Evolutionary conservation across 2,329 filamentous ascomycete species (phyloP).

Genomic region (Aspergillus glaucus): DNA sequence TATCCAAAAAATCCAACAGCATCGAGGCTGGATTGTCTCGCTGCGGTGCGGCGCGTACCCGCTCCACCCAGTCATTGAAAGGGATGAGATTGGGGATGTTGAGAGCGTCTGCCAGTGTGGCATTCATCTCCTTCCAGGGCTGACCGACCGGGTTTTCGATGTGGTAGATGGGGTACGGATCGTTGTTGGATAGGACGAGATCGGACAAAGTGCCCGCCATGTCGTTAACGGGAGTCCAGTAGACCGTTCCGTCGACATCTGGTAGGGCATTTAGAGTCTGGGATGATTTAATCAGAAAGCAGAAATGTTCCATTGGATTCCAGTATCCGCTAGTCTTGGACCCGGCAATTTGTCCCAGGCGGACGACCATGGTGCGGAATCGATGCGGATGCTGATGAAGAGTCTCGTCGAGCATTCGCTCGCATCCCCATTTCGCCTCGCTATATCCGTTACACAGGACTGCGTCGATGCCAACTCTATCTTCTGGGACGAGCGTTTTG

Average conservation of each 20-base stretch:
- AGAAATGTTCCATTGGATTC: conserved; percentile 49
- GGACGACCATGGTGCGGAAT: conserved; percentile 42
- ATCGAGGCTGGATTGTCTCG: conserved; percentile 24
- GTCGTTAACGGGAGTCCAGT: conserved; percentile 45
- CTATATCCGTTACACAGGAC: conserved; percentile 45
- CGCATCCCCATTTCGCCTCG: conserved; percentile 50
- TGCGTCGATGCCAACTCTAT: conserved; percentile 31
- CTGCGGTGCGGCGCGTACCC: conserved; percentile 2
- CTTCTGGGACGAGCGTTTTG: conserved; percentile 18
- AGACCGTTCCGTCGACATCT: conserved; percentile 34
- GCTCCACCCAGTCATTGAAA: no score
- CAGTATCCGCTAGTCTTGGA: conserved; percentile 46
- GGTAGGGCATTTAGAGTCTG: conserved; percentile 43
- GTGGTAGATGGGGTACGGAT: conserved; percentile 36
- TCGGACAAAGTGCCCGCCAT: conserved; percentile 31
- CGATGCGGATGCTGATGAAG: conserved; percentile 36
- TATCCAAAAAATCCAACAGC: conserved; percentile 26
- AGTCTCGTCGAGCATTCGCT: conserved; percentile 46
- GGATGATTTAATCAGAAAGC: conserved; percentile 46
- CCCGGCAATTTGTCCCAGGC: conserved; percentile 51
- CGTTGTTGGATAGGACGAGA: conserved; percentile 19
- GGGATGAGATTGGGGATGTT: conserved; percentile 28
- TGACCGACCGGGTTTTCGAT: conserved; percentile 43
- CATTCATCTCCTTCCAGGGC: conserved; percentile 33
- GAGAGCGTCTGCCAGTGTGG: conserved; percentile 29